Base-by-base conservation (phyloP, 495 filamentous ascomycete species). In the Aspergillus cristatus region DNA sequence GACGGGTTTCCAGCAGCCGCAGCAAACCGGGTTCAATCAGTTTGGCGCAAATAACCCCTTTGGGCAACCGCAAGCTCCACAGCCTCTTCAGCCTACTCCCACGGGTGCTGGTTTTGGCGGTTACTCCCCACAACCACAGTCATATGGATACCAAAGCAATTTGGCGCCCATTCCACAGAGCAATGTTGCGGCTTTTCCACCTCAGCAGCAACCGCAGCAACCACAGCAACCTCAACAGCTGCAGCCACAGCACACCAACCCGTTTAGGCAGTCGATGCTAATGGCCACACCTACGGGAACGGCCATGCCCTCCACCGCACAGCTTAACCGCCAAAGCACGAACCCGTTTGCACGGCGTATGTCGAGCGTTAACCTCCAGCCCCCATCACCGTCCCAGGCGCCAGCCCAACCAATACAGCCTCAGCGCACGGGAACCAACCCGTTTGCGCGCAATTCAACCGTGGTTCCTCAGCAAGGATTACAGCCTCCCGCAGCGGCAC, bases 21-120 rank as follows among this genome's bases (percentile, higher is more conserved):
- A 73, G n/a, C n/a, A n/a, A n/a, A n/a, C n/a, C n/a, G n/a, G n/a
- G n/a, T n/a, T n/a, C n/a, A n/a, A n/a, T n/a, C n/a, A n/a, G n/a
- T 67, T 71, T 34, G 57, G 51, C 20, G 68, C 57, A 29, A 71
- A 80, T 52, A n/a, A n/a, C n/a, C 70, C 70, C 18, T 73, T 79
- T 70, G 61, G 70, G 47, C 62, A 71, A 47, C 58, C 51, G 37
- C 66, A 68, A 48, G 41, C 49, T 34, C 48, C 49, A 14, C 68
- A 68, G 39, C 71, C 65, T 18, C 51, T 81, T 30, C 81, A 81
- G 40, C 48, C 71, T 11, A 71, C 67, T 24, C 75, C 82, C 37
- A 94, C 84, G 1, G 85, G 85, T 6, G 76, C 82, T 47, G 84
- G 84, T n/a, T 96, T 91, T 57, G 86, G 87, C 24, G 86, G 82